Evolutionary conservation across 148 eudicot genomes (phyloP), one percentile per base, ranked within the genome.

Genomic region (Pharnaceum exiguum): DNA sequence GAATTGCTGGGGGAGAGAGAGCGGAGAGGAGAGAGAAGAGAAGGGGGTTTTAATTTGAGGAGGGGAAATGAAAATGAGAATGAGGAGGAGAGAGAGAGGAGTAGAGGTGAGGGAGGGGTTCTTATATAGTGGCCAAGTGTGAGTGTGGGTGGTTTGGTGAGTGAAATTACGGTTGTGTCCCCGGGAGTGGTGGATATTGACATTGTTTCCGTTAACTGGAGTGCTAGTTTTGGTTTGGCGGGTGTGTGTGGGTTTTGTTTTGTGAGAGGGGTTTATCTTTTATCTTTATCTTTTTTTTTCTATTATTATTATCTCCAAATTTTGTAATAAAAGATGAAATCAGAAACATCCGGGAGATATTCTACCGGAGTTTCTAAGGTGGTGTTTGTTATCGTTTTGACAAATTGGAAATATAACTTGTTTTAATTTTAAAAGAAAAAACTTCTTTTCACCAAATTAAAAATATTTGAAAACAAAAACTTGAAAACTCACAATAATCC

Each of bases 201-300:
- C n/a, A n/a, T 60, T 62, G 65, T 8, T 19, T 18, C 3, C 26
- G 51, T 1, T 24, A 48, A 47, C 1, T 16, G 21, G 23, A n/a
- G 18, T 47, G 16, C 12, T 44, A 31, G 13, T 31, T 21, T 31
- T 24, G 9, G 16, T 18, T 52, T 52, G 7, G n/a, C 28, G 24
- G 60, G 66, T 46, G 60, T 60, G 49, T 68, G 35, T 51, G 32
- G 55, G 48, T n/a, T n/a, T n/a, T n/a, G n/a, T n/a, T n/a, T n/a
- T n/a, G n/a, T n/a, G n/a, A n/a, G n/a, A n/a, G 32, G 65, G 73
- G 67, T 61, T 69, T 69, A 69, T 69, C 73, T 39, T 46, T 23
- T 66, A 13, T 25, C 19, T 24, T 5, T 18, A 1, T 1, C 3
- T 44, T 15, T 13, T 15, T 11, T 31, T 59, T 40, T 25, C 22